Percentiles rank a stretch among this genome's conserved stretches.
Evolutionary conservation across 345 rosid genomes (phyloP).

Genomic region (Syzygium aqueum): DNA sequence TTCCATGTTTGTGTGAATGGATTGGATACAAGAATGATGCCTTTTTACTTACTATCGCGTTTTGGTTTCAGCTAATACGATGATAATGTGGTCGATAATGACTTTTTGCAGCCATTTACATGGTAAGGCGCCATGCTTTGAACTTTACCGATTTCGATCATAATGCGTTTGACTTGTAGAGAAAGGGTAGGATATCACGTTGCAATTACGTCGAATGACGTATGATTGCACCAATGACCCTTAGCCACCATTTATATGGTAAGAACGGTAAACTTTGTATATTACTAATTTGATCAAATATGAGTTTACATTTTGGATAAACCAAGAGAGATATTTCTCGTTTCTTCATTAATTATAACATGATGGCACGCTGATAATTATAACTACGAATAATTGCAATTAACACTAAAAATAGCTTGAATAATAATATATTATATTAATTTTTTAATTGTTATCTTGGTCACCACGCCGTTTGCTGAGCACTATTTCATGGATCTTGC

Average conservation of each 20-base stretch:
- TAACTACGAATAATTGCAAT: neutral
- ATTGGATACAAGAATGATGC: neutral
- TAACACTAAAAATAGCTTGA: neutral
- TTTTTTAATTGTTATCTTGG: neutral
- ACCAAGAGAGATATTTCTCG: neutral
- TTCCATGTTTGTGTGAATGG: neutral
- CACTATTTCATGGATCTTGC: neutral
- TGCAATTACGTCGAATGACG: neutral
- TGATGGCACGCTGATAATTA: neutral
- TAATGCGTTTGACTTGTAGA: neutral
- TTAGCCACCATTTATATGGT: neutral
- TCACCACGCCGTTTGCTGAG: neutral
- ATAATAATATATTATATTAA: neutral
- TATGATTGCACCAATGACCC: neutral
- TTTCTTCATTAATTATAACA: too few relatives aligned
- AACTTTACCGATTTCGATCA: neutral
- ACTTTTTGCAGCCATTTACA: neutral
- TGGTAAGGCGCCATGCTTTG: neutral
- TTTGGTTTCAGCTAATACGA: neutral
- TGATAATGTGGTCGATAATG: neutral
- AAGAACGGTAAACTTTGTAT: neutral
- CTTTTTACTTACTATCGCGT: neutral
- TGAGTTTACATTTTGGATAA: neutral
- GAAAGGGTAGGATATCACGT: neutral
- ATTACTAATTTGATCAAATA: neutral